phyloP scores from a whole-genome alignment of 345 rosid genomes.

The Garcia nutans region DNA sequence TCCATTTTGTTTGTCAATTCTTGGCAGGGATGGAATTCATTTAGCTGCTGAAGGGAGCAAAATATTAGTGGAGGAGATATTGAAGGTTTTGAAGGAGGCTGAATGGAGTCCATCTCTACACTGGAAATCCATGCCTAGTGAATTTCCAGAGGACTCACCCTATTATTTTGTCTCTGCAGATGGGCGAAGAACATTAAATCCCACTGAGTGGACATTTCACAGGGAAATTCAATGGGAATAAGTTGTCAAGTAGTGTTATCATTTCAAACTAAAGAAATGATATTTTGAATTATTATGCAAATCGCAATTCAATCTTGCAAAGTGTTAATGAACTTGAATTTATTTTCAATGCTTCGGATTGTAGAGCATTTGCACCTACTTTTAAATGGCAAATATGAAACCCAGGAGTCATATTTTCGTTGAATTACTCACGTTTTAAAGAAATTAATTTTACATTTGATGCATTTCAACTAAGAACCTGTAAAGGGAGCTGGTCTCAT shows the following conservation, averaged over 20 bases:
- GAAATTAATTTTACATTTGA: neutral
- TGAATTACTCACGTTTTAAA: too few relatives aligned
- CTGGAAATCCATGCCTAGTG: conserved; percentile 89
- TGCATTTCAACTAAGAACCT: neutral
- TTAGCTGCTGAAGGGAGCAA: conserved; percentile 86
- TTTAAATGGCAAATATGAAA: neutral
- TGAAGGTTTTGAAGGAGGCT: conserved; percentile 71
- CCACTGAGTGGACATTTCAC: conserved; percentile 83
- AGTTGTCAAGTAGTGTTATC: neutral
- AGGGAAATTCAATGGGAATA: conserved; percentile 78
- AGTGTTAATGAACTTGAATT: neutral
- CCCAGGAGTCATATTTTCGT: neutral
- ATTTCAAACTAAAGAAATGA: too few relatives aligned
- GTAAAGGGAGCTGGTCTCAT: too few relatives aligned
- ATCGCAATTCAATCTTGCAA: neutral
- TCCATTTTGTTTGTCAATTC: neutral
- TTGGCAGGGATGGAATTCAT: conserved; percentile 74
- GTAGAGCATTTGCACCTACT: neutral
- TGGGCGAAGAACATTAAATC: conserved; percentile 65
- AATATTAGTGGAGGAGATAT: conserved; percentile 73
- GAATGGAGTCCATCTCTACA: conserved; percentile 89
- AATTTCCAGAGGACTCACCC: conserved; percentile 72
- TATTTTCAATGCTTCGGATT: neutral
- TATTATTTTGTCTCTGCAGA: conserved; percentile 81
- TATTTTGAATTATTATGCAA: too few relatives aligned